A percentile compares a stretch with the other conserved stretches of the same genome.
These are phyloP conservation scores for Cordia subcordata DNA, from an alignment of 257 asterid species.

Conservation along the genomic window DNA sequence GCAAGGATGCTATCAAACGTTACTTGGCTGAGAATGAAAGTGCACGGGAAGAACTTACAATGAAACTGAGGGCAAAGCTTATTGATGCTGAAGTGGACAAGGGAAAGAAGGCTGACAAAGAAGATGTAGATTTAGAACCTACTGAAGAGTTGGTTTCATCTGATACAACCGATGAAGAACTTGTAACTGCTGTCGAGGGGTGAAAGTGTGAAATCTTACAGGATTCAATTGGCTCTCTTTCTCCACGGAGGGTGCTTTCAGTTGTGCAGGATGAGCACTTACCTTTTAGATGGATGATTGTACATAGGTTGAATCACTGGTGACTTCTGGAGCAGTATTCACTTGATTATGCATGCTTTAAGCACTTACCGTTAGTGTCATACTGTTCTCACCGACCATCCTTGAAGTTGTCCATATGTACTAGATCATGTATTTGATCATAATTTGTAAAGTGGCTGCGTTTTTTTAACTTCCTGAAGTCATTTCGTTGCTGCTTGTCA, in stretches of 20 bases:
- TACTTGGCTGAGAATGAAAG: constrained; percentile 41
- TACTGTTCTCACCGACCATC: constrained; percentile 1
- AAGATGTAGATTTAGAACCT: constrained; percentile 16
- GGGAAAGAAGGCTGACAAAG: constrained; percentile 28
- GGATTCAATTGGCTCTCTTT: constrained; percentile 3
- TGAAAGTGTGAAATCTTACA: constrained; percentile 11
- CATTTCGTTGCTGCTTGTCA: not conserved
- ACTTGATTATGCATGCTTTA: not conserved
- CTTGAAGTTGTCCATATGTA: constrained; percentile 6
- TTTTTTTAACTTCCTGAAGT: not conserved
- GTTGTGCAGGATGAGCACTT: too few relatives aligned
- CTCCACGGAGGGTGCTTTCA: not conserved
- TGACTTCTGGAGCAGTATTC: not conserved
- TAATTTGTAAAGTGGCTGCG: constrained; percentile 4
- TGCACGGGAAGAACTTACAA: constrained; percentile 52
- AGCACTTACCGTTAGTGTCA: too few relatives aligned
- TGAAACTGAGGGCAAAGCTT: constrained; percentile 67
- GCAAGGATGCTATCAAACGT: constrained; percentile 61
- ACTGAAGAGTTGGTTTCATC: constrained; percentile 37
- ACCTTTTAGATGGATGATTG: too few relatives aligned
- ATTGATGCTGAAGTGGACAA: constrained; percentile 21
- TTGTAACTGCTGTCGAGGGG: constrained; percentile 55
- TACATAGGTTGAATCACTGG: too few relatives aligned
- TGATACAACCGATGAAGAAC: constrained; percentile 60
- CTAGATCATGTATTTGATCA: constrained; percentile 12